Conservation (phyloP, 2,329 filamentous ascomycete genomes). For the Fusarium oxysporum region DNA sequence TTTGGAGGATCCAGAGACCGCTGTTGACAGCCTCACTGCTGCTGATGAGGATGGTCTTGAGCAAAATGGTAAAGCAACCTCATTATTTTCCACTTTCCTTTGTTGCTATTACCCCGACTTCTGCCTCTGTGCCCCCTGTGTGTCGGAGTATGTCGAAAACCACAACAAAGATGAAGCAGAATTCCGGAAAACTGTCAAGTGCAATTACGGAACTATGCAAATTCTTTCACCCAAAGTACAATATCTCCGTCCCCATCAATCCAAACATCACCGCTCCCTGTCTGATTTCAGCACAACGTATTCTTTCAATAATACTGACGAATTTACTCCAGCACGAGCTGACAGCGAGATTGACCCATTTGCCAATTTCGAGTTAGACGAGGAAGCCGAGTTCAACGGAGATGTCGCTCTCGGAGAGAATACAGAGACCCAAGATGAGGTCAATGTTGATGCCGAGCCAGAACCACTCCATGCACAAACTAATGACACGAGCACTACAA, state of each 20-base stretch:
- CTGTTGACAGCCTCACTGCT: conserved; percentile 11
- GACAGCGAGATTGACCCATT: conserved; percentile 45
- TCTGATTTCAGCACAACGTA: conserved; percentile 36
- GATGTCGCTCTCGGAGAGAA: conserved; percentile 32
- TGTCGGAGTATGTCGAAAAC: conserved; percentile 27
- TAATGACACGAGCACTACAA: conserved; percentile 48
- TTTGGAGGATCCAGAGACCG: conserved; percentile 11
- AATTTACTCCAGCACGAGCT: conserved; percentile 36
- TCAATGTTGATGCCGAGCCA: conserved; percentile 17
- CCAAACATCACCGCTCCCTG: conserved; percentile 16
- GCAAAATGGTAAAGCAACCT: conserved; percentile 43
- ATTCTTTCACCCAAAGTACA: background rate
- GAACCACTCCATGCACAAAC: conserved; percentile 26
- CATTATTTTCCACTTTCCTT: conserved; percentile 10
- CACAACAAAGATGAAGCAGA: conserved; percentile 32
- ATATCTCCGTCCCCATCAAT: background rate
- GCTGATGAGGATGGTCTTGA: conserved; percentile 20
- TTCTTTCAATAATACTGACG: conserved; percentile 44
- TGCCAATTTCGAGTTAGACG: conserved; percentile 42
- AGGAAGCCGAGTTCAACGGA: conserved; percentile 30
- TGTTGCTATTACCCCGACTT: conserved; percentile 36
- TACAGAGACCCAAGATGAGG: conserved; percentile 29
- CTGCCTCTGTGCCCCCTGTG: conserved; percentile 33
- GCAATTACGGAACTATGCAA: background rate
- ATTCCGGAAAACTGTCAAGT: conserved; percentile 23